Conservation (phyloP, 1,284 basidiomycete genomes). For the Microbotryum scabiosae region DNA sequence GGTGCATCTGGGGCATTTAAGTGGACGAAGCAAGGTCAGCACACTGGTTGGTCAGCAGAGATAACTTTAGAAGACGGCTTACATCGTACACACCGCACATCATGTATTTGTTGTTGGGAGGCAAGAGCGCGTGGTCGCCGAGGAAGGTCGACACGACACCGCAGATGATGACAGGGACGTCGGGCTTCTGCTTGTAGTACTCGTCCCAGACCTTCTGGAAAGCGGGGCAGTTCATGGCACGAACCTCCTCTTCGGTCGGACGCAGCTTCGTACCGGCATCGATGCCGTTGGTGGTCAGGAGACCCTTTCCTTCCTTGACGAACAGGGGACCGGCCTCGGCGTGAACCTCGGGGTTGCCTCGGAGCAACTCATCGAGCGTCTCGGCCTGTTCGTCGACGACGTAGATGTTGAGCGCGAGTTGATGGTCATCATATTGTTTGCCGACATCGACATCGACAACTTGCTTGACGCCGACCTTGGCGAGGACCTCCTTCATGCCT, state of each 20-base stretch:
- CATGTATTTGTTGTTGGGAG: constrained; percentile 10
- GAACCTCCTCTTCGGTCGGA: constrained; percentile 57
- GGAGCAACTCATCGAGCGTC: constrained; percentile 40
- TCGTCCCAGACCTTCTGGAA: constrained; percentile 58
- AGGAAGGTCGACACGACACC: constrained; percentile 10
- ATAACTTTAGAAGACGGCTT: not conserved
- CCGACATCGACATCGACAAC: constrained; percentile 53
- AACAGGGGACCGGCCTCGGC: not conserved
- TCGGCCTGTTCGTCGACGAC: constrained; percentile 41
- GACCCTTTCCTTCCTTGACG: constrained; percentile 48
- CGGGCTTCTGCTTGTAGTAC: constrained; percentile 66
- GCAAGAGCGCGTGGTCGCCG: constrained; percentile 15
- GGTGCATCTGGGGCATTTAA: constrained; percentile 10
- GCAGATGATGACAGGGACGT: constrained; percentile 59
- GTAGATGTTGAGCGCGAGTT: constrained; percentile 5
- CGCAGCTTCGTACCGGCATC: constrained; percentile 69
- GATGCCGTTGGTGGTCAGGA: constrained; percentile 58
- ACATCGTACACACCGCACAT: constrained; percentile 6
- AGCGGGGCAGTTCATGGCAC: constrained; percentile 57
- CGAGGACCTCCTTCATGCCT: constrained; percentile 44
- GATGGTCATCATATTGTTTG: constrained; percentile 49
- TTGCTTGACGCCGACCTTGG: constrained; percentile 42
- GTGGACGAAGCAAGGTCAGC: not conserved
- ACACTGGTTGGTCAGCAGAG: not conserved
- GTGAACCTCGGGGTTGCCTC: constrained; percentile 8